Evolutionary conservation across 2,329 filamentous ascomycete species (phyloP), one percentile per base, ranked within the genome.

Genomic region (Didymella pomorum): DNA sequence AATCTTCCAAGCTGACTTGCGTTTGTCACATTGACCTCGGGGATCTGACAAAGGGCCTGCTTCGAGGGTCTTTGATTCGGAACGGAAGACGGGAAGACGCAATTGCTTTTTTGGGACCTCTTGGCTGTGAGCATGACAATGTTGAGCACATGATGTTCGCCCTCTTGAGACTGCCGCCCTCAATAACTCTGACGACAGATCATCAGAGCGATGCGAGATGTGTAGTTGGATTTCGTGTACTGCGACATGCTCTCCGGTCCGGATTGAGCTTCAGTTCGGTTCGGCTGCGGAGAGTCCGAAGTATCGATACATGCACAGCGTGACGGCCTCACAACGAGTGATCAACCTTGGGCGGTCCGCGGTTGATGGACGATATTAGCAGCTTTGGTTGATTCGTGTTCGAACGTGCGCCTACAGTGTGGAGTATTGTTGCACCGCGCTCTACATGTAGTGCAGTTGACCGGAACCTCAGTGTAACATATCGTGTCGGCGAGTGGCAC

Each of bases 261-360:
- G 39, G 29, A 10, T 37, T 44, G 46, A 23, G 31, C 16, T 25
- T n/a, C 47, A 49, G 6, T 41, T 20, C 37, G 31, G 10, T 50
- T 50, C 53, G 53, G 53, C 31, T 56, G 53, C 53, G 53, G 53
- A 50, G 53, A 56, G 53, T 33, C 53, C 53, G 53, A 56, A 50
- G 18, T 16, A 20, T 55, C 42, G 12, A 29, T 20, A 29, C 18
- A 12, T 31, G 37, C 44, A 44, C 33, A 11, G 37, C 29, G 18
- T 39, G 20, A 39, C 20, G 37, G 37, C 37, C 37, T 41, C 33
- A 29, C 20, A 26, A 16, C 28, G 12, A n/a, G 5, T 25, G 31
- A 37, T 18, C 37, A 9, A 35, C 9, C 16, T 28, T 12, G 20
- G 11, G n/a, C 16, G 42, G n/a, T 41, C 18, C 25, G 21, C n/a